These are phyloP conservation scores for Suillus bovinus DNA, from an alignment of 768 basidiomycete species.

Conservation along the genomic window DNA sequence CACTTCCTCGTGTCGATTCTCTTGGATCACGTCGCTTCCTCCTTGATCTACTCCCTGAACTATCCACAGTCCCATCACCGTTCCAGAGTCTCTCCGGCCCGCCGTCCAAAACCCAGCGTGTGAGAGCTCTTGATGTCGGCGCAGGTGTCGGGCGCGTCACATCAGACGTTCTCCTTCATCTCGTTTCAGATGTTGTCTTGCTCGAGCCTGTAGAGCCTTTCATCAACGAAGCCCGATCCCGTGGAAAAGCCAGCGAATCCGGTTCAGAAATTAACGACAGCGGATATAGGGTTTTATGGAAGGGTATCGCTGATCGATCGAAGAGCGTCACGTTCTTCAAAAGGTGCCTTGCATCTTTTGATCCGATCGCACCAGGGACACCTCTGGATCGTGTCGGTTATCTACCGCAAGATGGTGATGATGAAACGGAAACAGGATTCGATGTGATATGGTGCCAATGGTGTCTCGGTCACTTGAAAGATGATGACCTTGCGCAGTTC, in stretches of 20 bases:
- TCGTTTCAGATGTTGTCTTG: constrained; percentile 84
- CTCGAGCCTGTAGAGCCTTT: constrained; percentile 87
- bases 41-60: constrained; percentile 75
- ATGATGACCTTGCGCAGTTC: constrained; percentile 77
- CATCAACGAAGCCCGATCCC: constrained; percentile 64
- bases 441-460: constrained; percentile 98
- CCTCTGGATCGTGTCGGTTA: constrained; percentile 71
- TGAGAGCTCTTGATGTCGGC: constrained; percentile 87
- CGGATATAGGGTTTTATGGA: constrained; percentile 48
- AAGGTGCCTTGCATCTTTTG: constrained; percentile 75
- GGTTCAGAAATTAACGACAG: constrained; percentile 37
- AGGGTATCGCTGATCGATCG: constrained; percentile 57
- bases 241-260: constrained; percentile 30
- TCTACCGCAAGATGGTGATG: constrained; percentile 48
- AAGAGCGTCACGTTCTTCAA: constrained; percentile 82
- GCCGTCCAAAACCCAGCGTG: constrained; percentile 37
- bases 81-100: constrained; percentile 48
- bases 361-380: constrained; percentile 53
- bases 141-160: constrained; percentile 96
- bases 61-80: constrained; percentile 76
- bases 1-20: constrained; percentile 88
- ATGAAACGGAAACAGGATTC: constrained; percentile 61
- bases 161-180: constrained; percentile 82
- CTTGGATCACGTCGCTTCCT: constrained; percentile 89
- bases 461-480: constrained; percentile 88